These are phyloP conservation scores for Poronia punctata DNA, from an alignment of 495 filamentous ascomycete genomes.

Conservation along the genomic window DNA sequence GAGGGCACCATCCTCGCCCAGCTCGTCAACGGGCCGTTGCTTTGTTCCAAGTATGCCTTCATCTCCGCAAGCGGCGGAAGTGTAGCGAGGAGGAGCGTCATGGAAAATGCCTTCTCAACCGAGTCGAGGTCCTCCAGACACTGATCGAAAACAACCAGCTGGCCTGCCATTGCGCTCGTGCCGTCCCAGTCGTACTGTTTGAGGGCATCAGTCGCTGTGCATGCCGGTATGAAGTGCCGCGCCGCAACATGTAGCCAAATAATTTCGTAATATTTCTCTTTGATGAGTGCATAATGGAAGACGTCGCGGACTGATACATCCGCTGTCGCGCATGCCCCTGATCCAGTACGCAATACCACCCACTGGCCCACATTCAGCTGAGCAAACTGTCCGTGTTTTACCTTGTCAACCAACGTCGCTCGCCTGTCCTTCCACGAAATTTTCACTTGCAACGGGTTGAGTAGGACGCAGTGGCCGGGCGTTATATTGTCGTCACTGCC, in stretches of 20 bases:
- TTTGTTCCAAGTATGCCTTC: conserved; percentile 53
- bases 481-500: not conserved
- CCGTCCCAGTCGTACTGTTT: not conserved
- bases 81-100: conserved; percentile 56
- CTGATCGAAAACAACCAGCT: conserved; percentile 24
- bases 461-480: not conserved
- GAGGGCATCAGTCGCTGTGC: not conserved
- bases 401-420: not conserved
- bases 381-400: not conserved
- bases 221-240: conserved; percentile 8
- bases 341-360: conserved; percentile 12
- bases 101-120: conserved; percentile 42
- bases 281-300: conserved; percentile 18
- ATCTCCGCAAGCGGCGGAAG: conserved; percentile 64
- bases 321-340: not conserved
- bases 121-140: conserved; percentile 28
- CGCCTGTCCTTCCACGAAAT: conserved; percentile 6
- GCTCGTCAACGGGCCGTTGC: no score
- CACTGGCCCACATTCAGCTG: conserved; percentile 11
- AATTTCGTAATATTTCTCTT: not conserved
- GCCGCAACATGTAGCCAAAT: conserved; percentile 12
- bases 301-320: not conserved
- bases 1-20: conserved; percentile 63
- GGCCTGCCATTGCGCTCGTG: not conserved
- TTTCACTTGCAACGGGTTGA: conserved; percentile 8